Evolutionary conservation across 352 stramenopile genomes (phyloP), one percentile per base, ranked within the genome.

Genomic region (Phytophthora sp.): DNA sequence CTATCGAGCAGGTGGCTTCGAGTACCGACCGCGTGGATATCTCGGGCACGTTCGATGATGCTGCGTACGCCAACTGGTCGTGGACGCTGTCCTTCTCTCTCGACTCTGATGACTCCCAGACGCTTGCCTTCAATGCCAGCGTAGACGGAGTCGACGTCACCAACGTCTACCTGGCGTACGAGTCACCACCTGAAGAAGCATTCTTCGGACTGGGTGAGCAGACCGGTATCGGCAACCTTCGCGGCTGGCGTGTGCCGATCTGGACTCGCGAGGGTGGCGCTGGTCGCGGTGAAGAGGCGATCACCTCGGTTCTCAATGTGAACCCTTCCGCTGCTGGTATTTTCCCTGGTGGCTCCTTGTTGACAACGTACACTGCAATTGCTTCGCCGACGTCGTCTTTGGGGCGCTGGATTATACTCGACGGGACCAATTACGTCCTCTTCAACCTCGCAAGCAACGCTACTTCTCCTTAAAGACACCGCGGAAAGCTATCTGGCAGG

Each of bases 301-400:
- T 72, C 24, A 72, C 63, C 43, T 64, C 50, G 12, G 62, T 64
- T n/a, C 57, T 72, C 31, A 72, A 72, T 24, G 43, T 46, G 26
- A 72, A 72, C 27, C 35, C 55, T 3, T 67, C 63, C 18, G 68
- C 55, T 34, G 66, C 49, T 9, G 56, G 62, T 26, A 50, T 56
- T 8, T 67, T 67, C n/a, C 50, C 56, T 1, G 63, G 51, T 35
- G 57, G 63, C 1, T 72, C 62, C 11, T 21, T 66, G 24, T 56
- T 72, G 8, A 67, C 63, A 5, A 68, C 57, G 20, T 68, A 72
- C 32, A 72, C 56, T 9, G 57, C 35, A 30, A 57, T 72, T 18
- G 62, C 32, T 13, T 67, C 62, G 34, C 35, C 66, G 12, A 49
- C 49, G 21, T 42, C 55, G 4, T 71, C 62, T 6, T 55, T 71